Percentiles rank a stretch among this genome's conserved stretches.
phyloP scores from a whole-genome alignment of 495 filamentous ascomycete genomes.

The Xylaria intraflava region DNA sequence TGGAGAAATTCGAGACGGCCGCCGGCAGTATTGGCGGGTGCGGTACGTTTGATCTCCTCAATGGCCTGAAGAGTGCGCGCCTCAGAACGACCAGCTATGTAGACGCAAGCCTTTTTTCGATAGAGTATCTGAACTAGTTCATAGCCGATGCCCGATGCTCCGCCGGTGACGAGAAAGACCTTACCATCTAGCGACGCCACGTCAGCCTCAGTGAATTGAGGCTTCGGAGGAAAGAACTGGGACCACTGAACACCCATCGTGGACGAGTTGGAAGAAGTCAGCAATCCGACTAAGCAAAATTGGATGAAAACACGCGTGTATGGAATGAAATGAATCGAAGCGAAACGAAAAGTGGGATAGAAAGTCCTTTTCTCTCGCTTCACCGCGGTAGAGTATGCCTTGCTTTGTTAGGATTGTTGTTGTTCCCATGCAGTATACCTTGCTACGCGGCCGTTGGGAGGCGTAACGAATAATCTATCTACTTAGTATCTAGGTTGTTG shows the following conservation, averaged over 20 bases:
- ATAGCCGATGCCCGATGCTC: conserved; percentile 36
- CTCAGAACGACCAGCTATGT: conserved; percentile 39
- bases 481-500: too few relatives aligned
- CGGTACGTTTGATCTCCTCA: conserved; percentile 14
- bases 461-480: too few relatives aligned
- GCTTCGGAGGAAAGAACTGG: conserved; percentile 23
- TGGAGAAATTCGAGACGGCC: conserved; percentile 21
- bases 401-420: too few relatives aligned
- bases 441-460: too few relatives aligned
- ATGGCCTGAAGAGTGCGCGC: conserved; percentile 18
- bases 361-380: too few relatives aligned
- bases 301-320: too few relatives aligned
- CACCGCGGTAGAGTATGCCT: too few relatives aligned
- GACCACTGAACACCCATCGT: conserved; percentile 10
- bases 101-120: conserved; percentile 32
- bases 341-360: too few relatives aligned
- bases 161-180: conserved; percentile 43
- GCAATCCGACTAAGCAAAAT: too few relatives aligned
- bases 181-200: conserved; percentile 16
- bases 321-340: too few relatives aligned
- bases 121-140: conserved; percentile 40
- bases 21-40: background rate
- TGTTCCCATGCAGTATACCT: too few relatives aligned
- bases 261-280: background rate
- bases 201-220: conserved; percentile 19